These are phyloP conservation scores for Psilocybe cubensis DNA, from an alignment of 768 basidiomycete species.

Conservation along the genomic window DNA sequence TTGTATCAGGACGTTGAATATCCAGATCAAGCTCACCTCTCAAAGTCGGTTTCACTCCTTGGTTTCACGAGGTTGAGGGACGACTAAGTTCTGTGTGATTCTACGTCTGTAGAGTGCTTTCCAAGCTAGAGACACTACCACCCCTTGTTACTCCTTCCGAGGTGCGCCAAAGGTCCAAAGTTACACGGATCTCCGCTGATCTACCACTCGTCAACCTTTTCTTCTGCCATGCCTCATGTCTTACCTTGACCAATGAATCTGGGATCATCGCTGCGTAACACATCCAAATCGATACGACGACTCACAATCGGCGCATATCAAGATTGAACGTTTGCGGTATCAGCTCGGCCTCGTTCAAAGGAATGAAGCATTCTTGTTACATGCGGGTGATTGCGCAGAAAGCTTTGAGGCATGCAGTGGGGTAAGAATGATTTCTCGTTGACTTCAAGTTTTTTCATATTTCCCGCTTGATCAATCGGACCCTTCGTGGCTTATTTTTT, in stretches of 20 bases:
- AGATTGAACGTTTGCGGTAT: conserved; percentile 84
- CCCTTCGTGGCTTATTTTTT: too few relatives aligned
- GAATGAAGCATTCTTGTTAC: conserved; percentile 91
- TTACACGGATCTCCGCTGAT: conserved; percentile 31
- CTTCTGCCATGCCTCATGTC: conserved; percentile 11
- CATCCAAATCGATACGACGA: neutral
- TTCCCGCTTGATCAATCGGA: conserved; percentile 2
- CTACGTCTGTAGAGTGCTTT: conserved; percentile 59
- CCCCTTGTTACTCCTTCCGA: conserved; percentile 93
- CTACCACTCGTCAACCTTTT: conserved; percentile 3
- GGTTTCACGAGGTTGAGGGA: neutral
- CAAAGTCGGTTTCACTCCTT: conserved; percentile 43
- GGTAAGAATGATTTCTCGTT: conserved; percentile 47
- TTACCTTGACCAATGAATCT: conserved; percentile 7
- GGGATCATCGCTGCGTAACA: neutral
- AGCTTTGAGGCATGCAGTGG: conserved; percentile 91
- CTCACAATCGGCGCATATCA: neutral
- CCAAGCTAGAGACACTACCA: conserved; percentile 77
- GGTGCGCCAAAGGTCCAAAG: conserved; percentile 47
- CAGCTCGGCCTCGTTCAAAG: conserved; percentile 81
- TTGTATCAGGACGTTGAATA: conserved; percentile 74
- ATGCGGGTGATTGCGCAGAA: conserved; percentile 98
- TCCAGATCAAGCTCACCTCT: conserved; percentile 62
- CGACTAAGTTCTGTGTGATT: neutral
- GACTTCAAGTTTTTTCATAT: neutral